Evolutionary conservation across 2,329 filamentous ascomycete species (phyloP), one percentile per base, ranked within the genome.

Genomic region (Trichoderma sp.): DNA sequence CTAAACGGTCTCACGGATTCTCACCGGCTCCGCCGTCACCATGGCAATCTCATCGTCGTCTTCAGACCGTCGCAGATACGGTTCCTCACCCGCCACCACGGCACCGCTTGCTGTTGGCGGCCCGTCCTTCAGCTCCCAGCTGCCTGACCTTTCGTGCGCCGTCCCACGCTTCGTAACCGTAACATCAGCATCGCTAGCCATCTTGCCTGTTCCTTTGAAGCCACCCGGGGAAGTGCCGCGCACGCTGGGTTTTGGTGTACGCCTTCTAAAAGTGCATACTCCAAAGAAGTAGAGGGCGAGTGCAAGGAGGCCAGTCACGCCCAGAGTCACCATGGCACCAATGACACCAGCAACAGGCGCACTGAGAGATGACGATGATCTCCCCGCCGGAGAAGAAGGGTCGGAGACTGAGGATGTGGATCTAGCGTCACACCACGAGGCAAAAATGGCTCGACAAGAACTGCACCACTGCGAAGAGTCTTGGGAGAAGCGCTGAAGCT

Each of bases 121-220:
- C 1, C 66, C 67, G 26, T 70, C 69, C 1, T 72, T 69, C 59
- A 84, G 72, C 68, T 84, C 82, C 82, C 82, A 84, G 70, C 82
- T 83, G 1, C 81, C 82, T 15, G 80, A 71, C 7, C 82, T 77
- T 68, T 81, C 81, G 41, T 83, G 80, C 3, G 75, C 74, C 5
- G 69, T 72, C 0, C 82, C 82, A 7, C 71, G 71, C 50, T 73
- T 75, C 1, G 76, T 75, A 3, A 81, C 73, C 0, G 74, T 71
- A 3, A 83, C 72, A 64, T 84, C 82, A 0, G 73, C 70, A 61
- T 84, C 82, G 3, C 74, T 76, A 0, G 74, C 72, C 72, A 76
- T 80, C 72, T 80, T 82, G 72, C 81, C 79, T 0, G 74, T 70
- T 12, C 81, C 78, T 64, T 78, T 80, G 73, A 82, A 82, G 1